Evolutionary conservation across 495 filamentous ascomycete species (phyloP).

Genomic region (Xylaria grammica): DNA sequence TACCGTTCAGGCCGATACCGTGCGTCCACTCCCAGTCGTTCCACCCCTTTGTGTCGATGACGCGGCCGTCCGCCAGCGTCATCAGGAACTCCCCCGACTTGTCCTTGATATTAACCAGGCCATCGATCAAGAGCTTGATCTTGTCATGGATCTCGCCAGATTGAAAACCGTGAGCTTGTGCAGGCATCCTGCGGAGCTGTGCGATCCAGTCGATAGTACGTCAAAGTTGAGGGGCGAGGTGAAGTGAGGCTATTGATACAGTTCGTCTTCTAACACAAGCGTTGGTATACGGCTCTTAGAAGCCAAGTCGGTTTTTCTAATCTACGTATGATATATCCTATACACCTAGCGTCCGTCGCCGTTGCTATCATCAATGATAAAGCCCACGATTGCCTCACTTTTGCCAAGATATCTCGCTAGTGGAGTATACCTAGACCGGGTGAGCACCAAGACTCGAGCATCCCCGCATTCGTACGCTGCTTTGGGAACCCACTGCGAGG

Average conservation of each 20-base stretch:
- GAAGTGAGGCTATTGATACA: neutral
- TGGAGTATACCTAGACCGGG: neutral
- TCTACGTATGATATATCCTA: neutral
- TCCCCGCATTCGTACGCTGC: conserved; percentile 8
- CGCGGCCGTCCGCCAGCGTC: conserved; percentile 66
- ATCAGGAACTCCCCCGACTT: conserved; percentile 71
- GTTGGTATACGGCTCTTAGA: neutral
- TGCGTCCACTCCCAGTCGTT: conserved; percentile 83
- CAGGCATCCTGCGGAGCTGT: conserved; percentile 38
- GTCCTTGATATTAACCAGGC: conserved; percentile 73
- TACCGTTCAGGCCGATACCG: conserved; percentile 76
- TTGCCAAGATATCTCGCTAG: conserved; percentile 6
- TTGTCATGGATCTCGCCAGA: conserved; percentile 56
- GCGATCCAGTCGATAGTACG: too few species aligned
- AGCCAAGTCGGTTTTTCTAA: neutral
- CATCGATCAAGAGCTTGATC: conserved; percentile 66
- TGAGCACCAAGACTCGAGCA: neutral
- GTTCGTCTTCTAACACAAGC: neutral
- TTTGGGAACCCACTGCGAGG: neutral
- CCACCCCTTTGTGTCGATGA: conserved; percentile 83
- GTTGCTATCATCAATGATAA: neutral
- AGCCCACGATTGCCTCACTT: neutral
- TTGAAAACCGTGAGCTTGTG: conserved; percentile 44
- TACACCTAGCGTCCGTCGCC: neutral
- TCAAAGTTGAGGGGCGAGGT: too few species aligned